Conservation (phyloP, 2,329 filamentous ascomycete genomes). For the Mollisia scopiformis region DNA sequence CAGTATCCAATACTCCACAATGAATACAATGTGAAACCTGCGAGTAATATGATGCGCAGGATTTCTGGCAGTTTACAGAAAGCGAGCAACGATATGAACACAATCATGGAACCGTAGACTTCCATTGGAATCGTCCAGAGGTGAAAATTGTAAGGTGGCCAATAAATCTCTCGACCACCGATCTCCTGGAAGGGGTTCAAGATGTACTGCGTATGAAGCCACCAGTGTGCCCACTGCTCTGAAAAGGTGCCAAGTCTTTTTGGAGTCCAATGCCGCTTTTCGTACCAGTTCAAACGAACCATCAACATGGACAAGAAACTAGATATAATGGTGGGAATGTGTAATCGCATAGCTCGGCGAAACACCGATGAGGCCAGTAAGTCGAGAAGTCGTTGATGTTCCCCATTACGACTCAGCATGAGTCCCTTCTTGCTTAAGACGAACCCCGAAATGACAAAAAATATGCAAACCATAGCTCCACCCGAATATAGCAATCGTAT, state of each 20-base stretch:
- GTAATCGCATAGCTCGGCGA: conserved; percentile 46
- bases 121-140: conserved; percentile 28
- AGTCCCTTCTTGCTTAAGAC: conserved; percentile 46
- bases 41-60: background rate
- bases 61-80: conserved; percentile 9
- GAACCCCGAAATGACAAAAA: conserved; percentile 52
- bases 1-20: conserved; percentile 13
- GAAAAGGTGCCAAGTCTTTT: conserved; percentile 1
- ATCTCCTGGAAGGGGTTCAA: background rate
- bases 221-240: conserved; percentile 6
- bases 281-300: conserved; percentile 6
- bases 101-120: conserved; percentile 25
- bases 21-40: conserved; percentile 8
- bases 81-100: conserved; percentile 19
- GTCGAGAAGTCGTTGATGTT: conserved; percentile 33
- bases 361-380: conserved; percentile 46
- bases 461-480: conserved; percentile 48
- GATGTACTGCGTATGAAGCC: background rate
- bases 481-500: conserved; percentile 29
- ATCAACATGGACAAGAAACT: conserved; percentile 38
- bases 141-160: conserved; percentile 5
- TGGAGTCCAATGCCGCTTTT: background rate
- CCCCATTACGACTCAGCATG: conserved; percentile 34
- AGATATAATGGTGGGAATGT: conserved; percentile 44
- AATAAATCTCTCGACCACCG: background rate